Evolutionary conservation across 345 rosid species (phyloP), one percentile per base, ranked within the genome.

Genomic region (Bruguiera sexangula): DNA sequence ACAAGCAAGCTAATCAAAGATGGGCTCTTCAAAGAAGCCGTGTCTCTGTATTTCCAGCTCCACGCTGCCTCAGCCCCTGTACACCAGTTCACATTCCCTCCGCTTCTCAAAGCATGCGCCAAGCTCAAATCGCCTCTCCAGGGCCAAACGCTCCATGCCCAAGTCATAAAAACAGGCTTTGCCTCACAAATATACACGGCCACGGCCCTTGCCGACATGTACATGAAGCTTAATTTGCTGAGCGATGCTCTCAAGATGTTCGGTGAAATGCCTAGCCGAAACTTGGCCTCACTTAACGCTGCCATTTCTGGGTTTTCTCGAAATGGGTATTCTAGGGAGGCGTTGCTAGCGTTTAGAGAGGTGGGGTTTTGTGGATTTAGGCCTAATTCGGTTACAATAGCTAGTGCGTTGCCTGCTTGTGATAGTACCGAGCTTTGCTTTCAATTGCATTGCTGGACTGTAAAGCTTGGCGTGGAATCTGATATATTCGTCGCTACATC

Each of bases 61-160:
- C 84, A 65, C 68, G 63, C 77, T n/a, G 70, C 77, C 10, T 59
- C 79, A 32, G n/a, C 69, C 2, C 83, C 73, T 51, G 81, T 83
- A 11, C 57, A 75, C 39, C 79, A 83, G 58, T 86, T 85, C 71
- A 85, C 94, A 20, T 86, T 85, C 75, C 89, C 91, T 75, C 86
- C 94, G 36, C 85, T 88, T n/a, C 82, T 88, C 55, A 88, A 85
- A 75, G 84, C 83, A 3, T 86, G 94, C 8, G 85, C 78, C 60
- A 81, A 81, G 82, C 84, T 85, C 50, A 77, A 73, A 15, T 83
- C 81, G 15, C 76, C 73, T 26, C 58, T 55, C 7, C 85, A 83
- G 9, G 89, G 87, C 71, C 86, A 72, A 72, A 63, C 65, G n/a
- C 73, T 88, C 31, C 90, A 88, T 48, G 18, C 83, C 39, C 85